Evolutionary conservation across 805 yeast genomes (phyloP), one percentile per base, ranked within the genome.

Genomic region (Isabelozyma gotoi): DNA sequence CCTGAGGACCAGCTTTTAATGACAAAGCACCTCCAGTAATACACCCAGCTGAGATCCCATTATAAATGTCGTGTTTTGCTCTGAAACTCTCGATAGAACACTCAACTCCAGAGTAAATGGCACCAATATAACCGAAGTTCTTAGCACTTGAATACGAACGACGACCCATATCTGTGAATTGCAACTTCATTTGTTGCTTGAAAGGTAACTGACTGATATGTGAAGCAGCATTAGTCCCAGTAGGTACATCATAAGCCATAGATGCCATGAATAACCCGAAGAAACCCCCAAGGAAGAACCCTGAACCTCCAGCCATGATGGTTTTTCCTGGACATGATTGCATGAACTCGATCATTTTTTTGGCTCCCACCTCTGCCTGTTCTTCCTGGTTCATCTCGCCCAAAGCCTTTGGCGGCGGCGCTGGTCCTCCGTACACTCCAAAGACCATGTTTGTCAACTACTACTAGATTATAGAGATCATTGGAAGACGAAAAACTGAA

Each of bases 21-120:
- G 97, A 96, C 41, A 94, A 76, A 0, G 96, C 97, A 27, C 96
- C 99, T 36, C 99, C 99, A 1, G 99, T 94, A 31, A 92, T 73
- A 67, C 97, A 94, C 2, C 99, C 99, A 3, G 98, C 98, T 36
- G 81, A 76, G 2, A 88, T 81, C 36, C 97, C 97, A 61, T 94
- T 94, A 68, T 84, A 89, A 8, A 92, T 79, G 64, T 94, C 99
- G 57, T 86, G 90, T 57, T 88, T 90, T 2, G 96, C 97, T 55
- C 98, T 76, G 41, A 79, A 62, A 20, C 94, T 81, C 63, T 91
- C 97, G 39, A 91, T 80, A 36, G 83, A 77, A 71, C 98, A 91
- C 60, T 91, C 98, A 2, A 90, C 92, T 36, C 96, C 97, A 5
- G 96, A 79, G 63, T 85, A 91, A 20, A 92, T 84, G 74, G 86